These are phyloP conservation scores for Fusarium metavorans DNA, from an alignment of 2,329 filamentous ascomycete species.

Conservation along the genomic window DNA sequence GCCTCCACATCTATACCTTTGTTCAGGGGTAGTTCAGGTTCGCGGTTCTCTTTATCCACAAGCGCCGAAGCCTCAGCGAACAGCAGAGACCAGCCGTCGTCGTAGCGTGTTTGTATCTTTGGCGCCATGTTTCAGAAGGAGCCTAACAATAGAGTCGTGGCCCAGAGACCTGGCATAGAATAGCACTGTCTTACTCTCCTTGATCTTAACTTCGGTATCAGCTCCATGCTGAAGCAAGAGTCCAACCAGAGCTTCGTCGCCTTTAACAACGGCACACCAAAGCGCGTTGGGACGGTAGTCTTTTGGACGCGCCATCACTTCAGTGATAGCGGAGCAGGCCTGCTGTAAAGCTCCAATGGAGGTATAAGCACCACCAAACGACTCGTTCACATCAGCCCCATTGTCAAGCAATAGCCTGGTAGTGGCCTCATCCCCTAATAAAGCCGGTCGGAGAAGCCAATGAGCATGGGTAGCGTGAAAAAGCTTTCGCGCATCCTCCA, in stretches of 20 bases:
- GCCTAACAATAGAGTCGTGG: not conserved
- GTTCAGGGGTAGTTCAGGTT: not conserved
- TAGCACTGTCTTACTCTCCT: not conserved
- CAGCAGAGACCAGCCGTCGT: not conserved
- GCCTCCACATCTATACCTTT: not conserved
- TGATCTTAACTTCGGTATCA: not conserved
- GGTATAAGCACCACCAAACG: no score
- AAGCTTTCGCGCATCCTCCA: no score
- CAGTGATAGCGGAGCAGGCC: no score
- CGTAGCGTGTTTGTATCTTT: not conserved
- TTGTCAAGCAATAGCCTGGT: no score
- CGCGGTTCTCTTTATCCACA: no score
- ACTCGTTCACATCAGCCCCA: no score
- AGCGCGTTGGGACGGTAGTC: not conserved
- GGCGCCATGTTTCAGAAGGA: not conserved
- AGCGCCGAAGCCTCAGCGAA: not conserved
- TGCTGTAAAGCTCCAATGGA: no score
- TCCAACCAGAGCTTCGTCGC: not conserved
- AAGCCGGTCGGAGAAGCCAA: no score
- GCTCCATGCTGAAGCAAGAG: not conserved
- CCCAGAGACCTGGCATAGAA: not conserved
- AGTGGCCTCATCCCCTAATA: no score
- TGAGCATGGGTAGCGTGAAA: no score
- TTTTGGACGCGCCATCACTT: no score
- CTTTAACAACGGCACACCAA: not conserved